Percentiles rank a stretch among this genome's conserved stretches.
Conservation (phyloP, 1,284 basidiomycete species). For the Phlebopus sp. region DNA sequence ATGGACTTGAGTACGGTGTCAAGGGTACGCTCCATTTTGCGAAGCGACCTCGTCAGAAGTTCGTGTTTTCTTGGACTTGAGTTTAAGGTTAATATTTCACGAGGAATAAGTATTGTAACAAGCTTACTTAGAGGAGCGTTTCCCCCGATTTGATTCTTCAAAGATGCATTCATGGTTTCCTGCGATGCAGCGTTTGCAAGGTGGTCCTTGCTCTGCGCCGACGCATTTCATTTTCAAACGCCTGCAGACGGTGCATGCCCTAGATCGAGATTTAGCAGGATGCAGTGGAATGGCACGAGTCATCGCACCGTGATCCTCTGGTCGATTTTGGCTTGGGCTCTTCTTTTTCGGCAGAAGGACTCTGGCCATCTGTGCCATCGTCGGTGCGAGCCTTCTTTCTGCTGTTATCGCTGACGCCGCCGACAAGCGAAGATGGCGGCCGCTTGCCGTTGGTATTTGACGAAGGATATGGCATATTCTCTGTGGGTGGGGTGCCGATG, state of each 20-base stretch:
- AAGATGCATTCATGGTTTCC: conserved; percentile 92
- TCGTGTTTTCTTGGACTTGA: conserved; percentile 74
- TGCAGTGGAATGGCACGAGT: not conserved
- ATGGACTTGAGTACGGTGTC: conserved; percentile 84
- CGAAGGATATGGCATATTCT: conserved; percentile 51
- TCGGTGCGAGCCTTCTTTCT: conserved; percentile 62
- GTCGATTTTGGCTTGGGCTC: conserved; percentile 82
- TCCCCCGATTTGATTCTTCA: conserved; percentile 92
- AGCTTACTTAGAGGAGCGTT: conserved; percentile 81
- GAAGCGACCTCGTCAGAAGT: conserved; percentile 80
- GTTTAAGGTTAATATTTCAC: conserved; percentile 33
- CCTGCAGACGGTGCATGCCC: conserved; percentile 92
- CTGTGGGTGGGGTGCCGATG: conserved; percentile 66
- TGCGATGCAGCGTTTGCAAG: conserved; percentile 81
- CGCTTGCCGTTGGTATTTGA: conserved; percentile 64
- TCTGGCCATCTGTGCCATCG: conserved; percentile 43
- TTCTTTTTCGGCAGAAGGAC: conserved; percentile 57
- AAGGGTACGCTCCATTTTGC: conserved; percentile 90
- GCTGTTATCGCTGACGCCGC: conserved; percentile 39
- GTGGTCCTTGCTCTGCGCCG: conserved; percentile 87
- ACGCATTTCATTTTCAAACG: conserved; percentile 99
- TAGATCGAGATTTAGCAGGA: conserved; percentile 30
- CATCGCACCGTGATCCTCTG: conserved; percentile 74
- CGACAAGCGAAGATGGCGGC: conserved; percentile 49
- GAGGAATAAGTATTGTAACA: conserved; percentile 13